Percentiles rank a stretch among this genome's conserved stretches.
Evolutionary conservation across 306 rosid genomes (phyloP).

Genomic region (Canavalia ensiformis): DNA sequence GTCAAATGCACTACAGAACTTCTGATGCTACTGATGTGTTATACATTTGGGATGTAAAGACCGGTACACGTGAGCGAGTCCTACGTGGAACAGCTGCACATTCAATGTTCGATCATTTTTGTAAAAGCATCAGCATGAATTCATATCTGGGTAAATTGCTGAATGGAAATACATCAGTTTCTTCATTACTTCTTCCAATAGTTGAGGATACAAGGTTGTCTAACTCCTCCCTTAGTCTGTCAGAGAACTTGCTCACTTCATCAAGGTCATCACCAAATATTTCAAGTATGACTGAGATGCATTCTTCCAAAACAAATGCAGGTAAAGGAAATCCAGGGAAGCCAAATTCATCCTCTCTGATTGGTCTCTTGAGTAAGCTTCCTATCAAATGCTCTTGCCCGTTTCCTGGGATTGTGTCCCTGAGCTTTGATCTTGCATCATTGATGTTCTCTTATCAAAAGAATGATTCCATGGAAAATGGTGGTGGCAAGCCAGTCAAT

Average conservation of each 20-base stretch:
- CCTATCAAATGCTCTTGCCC: constrained; percentile 87
- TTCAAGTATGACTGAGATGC: constrained; percentile 56
- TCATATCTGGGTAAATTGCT: constrained; percentile 72
- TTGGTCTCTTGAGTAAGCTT: constrained; percentile 60
- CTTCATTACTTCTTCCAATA: constrained; percentile 77
- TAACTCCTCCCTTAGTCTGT: constrained; percentile 54
- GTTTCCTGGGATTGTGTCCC: constrained; percentile 86
- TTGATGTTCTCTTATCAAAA: constrained; percentile 69
- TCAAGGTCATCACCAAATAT: constrained; percentile 62
- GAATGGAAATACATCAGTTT: constrained; percentile 91
- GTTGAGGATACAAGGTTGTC: constrained; percentile 78
- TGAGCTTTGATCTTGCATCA: constrained; percentile 85
- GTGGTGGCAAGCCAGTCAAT: constrained; percentile 51
- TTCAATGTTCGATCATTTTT: constrained; percentile 93
- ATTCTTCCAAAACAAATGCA: constrained; percentile 56
- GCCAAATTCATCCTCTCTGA: constrained; percentile 46
- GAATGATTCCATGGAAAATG: constrained; percentile 54
- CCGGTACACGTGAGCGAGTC: constrained; percentile 90
- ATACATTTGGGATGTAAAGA: constrained; percentile 93
- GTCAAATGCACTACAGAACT: constrained; percentile 69
- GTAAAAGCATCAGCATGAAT: constrained; percentile 75
- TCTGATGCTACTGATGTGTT: constrained; percentile 73
- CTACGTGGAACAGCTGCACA: constrained; percentile 89
- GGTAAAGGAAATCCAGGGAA: constrained; percentile 59
- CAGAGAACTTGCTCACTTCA: constrained; percentile 57